Base-by-base conservation (phyloP, 768 basidiomycete species). In the Auricularia heimuer region DNA sequence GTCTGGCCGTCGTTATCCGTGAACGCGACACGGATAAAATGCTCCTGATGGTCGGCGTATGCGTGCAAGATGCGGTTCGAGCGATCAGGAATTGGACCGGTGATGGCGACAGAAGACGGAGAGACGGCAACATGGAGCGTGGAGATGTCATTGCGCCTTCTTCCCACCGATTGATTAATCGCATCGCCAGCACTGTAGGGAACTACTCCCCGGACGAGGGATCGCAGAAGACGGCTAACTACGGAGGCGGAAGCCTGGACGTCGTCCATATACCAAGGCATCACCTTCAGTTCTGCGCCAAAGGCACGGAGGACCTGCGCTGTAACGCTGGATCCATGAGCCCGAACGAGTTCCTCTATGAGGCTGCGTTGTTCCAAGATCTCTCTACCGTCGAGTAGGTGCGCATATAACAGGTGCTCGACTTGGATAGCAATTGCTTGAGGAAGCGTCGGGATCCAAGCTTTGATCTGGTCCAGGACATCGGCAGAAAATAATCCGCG, bases 21-120 rank as follows among this genome's bases (percentile, higher is more conserved):
- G 68, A 88, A 86, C 64, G 77, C 75, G 65, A 89, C 85, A 10
- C 86, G 82, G 35, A 89, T 68, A 69, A 90, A 90, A 34, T 77
- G 79, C 65, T 82, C 77, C 21, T 83, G 80, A 34, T 29, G 33
- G 16, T 14, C 34, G 63, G 81, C 71, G 34, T 70, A 63, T 0
- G 76, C 61, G 24, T 86, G 81, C 44, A 89, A 79, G 47, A 88
- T 79, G 3, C 85, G 76, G 67, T 89, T 90, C 0, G 85, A 84
- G 3, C 82, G 79, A 66, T 88, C 86, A 3, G 77, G 77, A 64
- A 77, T 80, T 3, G 85, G 85, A 0, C 86, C 86, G 37, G 79
- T 78, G 47, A 85, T 74, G 54, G 69, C 71, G 68, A 83, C 80
- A 0, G 78, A 76, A 0, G 84, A 86, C 0, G 88, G 87, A 0